These are phyloP conservation scores for Calonectria honghensis DNA, from an alignment of 2,329 filamentous ascomycete genomes.

Conservation along the genomic window DNA sequence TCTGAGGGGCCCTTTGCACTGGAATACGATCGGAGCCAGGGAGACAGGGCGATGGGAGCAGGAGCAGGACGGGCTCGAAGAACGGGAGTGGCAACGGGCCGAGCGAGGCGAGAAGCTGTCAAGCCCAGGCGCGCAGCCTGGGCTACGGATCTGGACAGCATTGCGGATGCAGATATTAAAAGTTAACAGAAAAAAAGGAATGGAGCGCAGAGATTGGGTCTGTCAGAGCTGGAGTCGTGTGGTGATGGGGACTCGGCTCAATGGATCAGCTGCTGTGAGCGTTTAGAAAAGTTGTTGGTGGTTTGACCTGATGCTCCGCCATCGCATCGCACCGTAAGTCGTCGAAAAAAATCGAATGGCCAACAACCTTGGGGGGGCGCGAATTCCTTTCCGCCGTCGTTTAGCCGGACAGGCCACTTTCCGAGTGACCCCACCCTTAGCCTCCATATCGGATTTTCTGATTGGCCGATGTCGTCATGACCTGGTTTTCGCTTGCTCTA, in stretches of 20 bases:
- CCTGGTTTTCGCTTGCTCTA: background rate
- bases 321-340: constrained; percentile 51
- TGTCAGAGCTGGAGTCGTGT: constrained; percentile 22
- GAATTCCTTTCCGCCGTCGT: constrained; percentile 36
- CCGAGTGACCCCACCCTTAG: background rate
- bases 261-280: constrained; percentile 41
- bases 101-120: constrained; percentile 55
- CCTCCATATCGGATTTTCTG: constrained; percentile 37
- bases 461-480: constrained; percentile 35
- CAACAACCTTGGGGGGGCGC: constrained; percentile 38
- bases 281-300: constrained; percentile 27
- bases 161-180: constrained; percentile 56
- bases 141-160: constrained; percentile 61
- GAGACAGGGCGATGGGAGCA: constrained; percentile 48
- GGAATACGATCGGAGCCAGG: constrained; percentile 58
- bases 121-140: constrained; percentile 59
- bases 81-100: constrained; percentile 51
- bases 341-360: constrained; percentile 55
- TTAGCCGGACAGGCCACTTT: constrained; percentile 47
- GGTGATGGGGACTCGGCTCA: constrained; percentile 45
- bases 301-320: constrained; percentile 55
- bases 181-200: background rate
- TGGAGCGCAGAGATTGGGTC: constrained; percentile 24
- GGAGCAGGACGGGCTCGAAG: constrained; percentile 52
- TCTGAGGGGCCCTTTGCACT: constrained; percentile 46